Conservation (phyloP, 257 asterid genomes). For the Nicotiana benthamiana region DNA sequence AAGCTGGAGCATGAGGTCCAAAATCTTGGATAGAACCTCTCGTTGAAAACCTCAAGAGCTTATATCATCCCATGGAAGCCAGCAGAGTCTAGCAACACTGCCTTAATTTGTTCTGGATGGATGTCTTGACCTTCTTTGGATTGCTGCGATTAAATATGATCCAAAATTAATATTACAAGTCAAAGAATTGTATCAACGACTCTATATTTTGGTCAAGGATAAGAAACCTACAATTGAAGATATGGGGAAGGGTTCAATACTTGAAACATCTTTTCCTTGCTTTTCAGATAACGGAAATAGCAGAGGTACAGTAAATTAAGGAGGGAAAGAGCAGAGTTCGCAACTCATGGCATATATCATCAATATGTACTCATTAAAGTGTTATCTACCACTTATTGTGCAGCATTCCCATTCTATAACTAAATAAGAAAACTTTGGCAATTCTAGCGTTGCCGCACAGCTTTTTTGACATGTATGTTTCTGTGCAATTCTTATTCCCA, state of each 20-base stretch:
- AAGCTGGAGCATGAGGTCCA: not conserved
- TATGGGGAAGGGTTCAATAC: not conserved
- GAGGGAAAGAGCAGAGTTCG: not conserved
- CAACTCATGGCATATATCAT: not conserved
- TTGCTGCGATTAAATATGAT: slow-evolving; percentile 42
- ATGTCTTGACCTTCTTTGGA: slow-evolving; percentile 69
- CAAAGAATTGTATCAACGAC: not conserved
- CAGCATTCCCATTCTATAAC: not conserved
- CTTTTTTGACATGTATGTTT: not conserved
- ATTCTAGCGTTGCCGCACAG: too few species aligned
- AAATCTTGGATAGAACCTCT: not conserved
- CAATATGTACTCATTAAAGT: too few species aligned
- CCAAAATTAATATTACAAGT: not conserved
- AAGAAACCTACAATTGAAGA: not conserved
- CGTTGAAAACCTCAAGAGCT: not conserved
- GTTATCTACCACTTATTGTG: not conserved
- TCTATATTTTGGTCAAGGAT: not conserved
- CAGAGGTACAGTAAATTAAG: too few species aligned
- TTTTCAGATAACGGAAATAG: not conserved
- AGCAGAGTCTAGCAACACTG: slow-evolving; percentile 69
- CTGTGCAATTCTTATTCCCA: not conserved
- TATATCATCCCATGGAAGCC: slow-evolving; percentile 64
- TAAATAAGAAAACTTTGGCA: too few species aligned
- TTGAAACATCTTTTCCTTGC: not conserved
- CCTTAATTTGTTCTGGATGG: slow-evolving; percentile 75